A percentile compares a stretch with the other conserved stretches of the same genome.
phyloP scores from a whole-genome alignment of 176 grass and related monocot species.

The Alloteropsis semialata region DNA sequence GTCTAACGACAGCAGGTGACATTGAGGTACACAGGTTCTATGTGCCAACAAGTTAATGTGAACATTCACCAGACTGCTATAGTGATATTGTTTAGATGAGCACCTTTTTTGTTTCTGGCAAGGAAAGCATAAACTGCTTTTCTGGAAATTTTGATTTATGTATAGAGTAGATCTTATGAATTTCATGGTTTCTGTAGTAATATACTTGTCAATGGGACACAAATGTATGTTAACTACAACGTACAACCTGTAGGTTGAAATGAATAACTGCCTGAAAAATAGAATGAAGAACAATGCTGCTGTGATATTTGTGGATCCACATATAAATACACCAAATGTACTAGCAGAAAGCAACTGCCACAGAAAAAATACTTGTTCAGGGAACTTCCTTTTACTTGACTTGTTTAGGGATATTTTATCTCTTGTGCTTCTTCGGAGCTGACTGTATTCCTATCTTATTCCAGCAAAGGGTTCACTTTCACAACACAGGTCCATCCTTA shows the following conservation, averaged over 20 bases:
- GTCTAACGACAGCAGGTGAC: conserved; percentile 46
- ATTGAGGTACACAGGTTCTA: conserved; percentile 55
- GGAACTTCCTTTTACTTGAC: background rate
- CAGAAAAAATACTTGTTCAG: background rate
- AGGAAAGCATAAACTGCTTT: background rate
- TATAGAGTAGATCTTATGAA: background rate
- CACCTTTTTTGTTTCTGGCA: background rate
- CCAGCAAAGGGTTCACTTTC: conserved; percentile 75
- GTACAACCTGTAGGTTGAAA: background rate
- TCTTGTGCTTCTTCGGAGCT: background rate
- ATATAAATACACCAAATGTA: background rate
- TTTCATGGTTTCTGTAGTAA: background rate
- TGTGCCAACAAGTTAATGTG: conserved; percentile 13
- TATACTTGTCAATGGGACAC: background rate
- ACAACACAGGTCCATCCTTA: conserved; percentile 71
- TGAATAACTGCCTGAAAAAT: background rate
- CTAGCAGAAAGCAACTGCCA: background rate
- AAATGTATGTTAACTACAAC: background rate
- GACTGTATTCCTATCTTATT: conserved; percentile 26
- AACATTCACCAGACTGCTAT: background rate
- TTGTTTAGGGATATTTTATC: background rate
- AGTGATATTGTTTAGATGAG: background rate
- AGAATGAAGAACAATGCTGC: background rate
- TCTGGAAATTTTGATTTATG: background rate
- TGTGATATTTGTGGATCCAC: background rate